Evolutionary conservation across 306 rosid genomes (phyloP), one percentile per base, ranked within the genome.

Genomic region (Fragaria ananassa): DNA sequence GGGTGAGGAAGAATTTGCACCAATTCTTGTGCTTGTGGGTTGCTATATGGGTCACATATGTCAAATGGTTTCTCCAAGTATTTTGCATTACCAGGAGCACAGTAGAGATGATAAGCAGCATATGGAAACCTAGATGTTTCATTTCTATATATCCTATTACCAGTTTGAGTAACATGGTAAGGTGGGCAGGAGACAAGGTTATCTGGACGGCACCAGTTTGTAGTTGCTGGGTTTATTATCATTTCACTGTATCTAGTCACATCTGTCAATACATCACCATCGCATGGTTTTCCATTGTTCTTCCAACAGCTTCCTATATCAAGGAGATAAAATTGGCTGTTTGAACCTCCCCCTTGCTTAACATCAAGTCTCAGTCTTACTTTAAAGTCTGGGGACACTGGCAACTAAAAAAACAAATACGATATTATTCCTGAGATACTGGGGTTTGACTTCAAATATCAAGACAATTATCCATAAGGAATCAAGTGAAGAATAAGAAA

Each of bases 261-360:
- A 10, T 87, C 88, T 46, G 90, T 83, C 8, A 79, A 56, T 31
- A 81, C 84, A 45, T 84, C 42, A 57, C 90, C 86, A 27, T 87
- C 72, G 57, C 90, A 87, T 17, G 83, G 85, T 18, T 84, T 76
- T 45, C 88, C 88, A 78, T 84, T 72, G 78, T 84, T 87, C 90
- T 87, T 87, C 90, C 88, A 87, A 72, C 85, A 84, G 60, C 90
- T 84, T 68, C 90, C 90, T 51, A 87, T 82, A 81, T 87, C 88
- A 17, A 82, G 62, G 17, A 82, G 85, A 74, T 84, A 87, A 71
- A 87, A 87, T 23, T 87, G 90, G 39, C 85, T 84, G 81, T 82
- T 74, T 9, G 39, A 7, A n/a, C 90, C 88, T 66, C 90, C 88
- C 31, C 90, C 90, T n/a, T 45, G 62, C 80, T 54, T 82, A 11